phyloP scores from a whole-genome alignment of 345 rosid species.

The Lumnitzera racemosa region DNA sequence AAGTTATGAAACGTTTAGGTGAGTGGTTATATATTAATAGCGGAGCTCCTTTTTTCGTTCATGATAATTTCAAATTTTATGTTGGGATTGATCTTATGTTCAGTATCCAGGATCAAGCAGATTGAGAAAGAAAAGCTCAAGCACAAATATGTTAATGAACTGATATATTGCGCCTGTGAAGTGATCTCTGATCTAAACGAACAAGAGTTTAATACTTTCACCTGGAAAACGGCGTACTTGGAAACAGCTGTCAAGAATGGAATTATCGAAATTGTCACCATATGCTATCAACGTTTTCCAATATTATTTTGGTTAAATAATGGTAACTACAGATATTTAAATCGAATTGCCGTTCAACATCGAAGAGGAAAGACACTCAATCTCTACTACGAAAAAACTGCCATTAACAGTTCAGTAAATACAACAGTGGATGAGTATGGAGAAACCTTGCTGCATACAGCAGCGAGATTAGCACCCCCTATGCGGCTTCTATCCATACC shows the following conservation, averaged over 20 bases:
- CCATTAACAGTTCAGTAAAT: neutral
- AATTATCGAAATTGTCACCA: neutral
- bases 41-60: no score
- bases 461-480: neutral
- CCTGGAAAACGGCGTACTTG: neutral
- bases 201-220: neutral
- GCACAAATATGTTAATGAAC: neutral
- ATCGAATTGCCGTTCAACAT: neutral
- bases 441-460: neutral
- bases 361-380: slow-evolving; percentile 4
- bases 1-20: no score
- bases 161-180: neutral
- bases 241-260: neutral
- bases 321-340: no score
- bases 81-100: neutral
- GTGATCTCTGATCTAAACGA: neutral
- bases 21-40: no score
- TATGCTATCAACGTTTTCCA: neutral
- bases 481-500: neutral
- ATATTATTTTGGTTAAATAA: neutral
- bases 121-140: slow-evolving; percentile 2
- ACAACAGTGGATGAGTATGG: neutral
- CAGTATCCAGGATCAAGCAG: neutral
- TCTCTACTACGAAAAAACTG: neutral
- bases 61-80: neutral